Evolutionary conservation across 768 basidiomycete genomes (phyloP).

Genomic region (Hypholoma sublateritium): DNA sequence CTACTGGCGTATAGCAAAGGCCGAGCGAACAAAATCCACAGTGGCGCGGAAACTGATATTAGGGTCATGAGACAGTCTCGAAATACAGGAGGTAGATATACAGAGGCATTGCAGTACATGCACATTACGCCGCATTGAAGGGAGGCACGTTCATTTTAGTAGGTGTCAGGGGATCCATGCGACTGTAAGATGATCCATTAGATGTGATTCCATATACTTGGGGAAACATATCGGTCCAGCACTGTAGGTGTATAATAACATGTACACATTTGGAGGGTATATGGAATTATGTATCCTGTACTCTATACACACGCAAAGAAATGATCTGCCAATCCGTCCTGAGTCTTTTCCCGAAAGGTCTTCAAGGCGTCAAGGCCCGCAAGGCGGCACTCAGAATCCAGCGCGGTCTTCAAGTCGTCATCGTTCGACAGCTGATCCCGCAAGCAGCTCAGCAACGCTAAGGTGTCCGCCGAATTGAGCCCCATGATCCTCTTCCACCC

Average conservation of each 20-base stretch:
- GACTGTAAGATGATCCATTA: too few species aligned
- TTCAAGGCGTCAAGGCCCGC: conserved; percentile 29
- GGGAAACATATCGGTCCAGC: too few species aligned
- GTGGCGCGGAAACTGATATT: too few species aligned
- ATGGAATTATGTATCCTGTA: background rate
- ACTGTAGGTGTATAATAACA: background rate
- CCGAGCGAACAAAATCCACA: too few species aligned
- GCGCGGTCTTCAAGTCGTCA: conserved; percentile 25
- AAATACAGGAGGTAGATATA: too few species aligned
- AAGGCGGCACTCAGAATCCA: conserved; percentile 29
- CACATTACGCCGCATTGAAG: too few species aligned
- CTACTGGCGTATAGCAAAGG: too few species aligned
- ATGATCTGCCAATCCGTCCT: conserved; percentile 27
- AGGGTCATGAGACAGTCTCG: too few species aligned
- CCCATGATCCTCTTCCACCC: conserved; percentile 32
- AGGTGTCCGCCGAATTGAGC: conserved; percentile 29
- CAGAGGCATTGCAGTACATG: too few species aligned
- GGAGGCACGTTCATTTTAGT: too few species aligned
- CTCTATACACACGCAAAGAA: conserved; percentile 22
- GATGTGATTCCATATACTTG: too few species aligned
- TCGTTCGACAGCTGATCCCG: conserved; percentile 32
- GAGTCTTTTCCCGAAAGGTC: conserved; percentile 13
- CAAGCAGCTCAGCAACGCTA: conserved; percentile 31
- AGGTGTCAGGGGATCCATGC: too few species aligned
- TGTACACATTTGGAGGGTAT: background rate